A percentile compares a stretch with the other conserved stretches of the same genome.
These are phyloP conservation scores for Crithidia thermophila DNA, from an alignment of 208 protist genomes.

Conservation along the genomic window DNA sequence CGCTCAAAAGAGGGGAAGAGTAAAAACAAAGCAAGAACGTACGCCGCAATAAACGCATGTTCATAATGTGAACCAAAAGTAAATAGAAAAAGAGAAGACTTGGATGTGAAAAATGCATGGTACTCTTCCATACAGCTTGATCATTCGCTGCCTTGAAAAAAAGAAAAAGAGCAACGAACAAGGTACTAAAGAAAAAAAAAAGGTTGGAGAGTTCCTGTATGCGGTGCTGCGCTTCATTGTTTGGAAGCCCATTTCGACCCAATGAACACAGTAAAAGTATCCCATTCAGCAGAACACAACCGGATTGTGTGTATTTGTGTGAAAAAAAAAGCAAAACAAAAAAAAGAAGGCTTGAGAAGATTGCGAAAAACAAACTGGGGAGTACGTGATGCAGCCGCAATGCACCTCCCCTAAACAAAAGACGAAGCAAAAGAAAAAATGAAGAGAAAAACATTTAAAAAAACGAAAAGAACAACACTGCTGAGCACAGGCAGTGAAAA, in stretches of 20 bases:
- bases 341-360: constrained; percentile 7
- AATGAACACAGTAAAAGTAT: not conserved
- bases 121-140: too few relatives aligned
- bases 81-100: too few relatives aligned
- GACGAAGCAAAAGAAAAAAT: not conserved
- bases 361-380: constrained; percentile 22
- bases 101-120: too few relatives aligned
- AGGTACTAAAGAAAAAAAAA: too few relatives aligned
- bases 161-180: too few relatives aligned
- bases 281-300: constrained; percentile 10
- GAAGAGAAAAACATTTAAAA: not conserved
- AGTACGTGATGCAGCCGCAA: constrained; percentile 18
- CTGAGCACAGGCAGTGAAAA: not conserved
- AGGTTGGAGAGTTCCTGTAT: not conserved
- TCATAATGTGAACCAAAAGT: too few relatives aligned
- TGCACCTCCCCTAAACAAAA: constrained; percentile 28
- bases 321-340: constrained; percentile 8
- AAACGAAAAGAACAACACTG: constrained; percentile 4
- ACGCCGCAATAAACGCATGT: too few relatives aligned
- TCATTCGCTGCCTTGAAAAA: too few relatives aligned
- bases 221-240: too few relatives aligned
- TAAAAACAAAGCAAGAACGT: too few relatives aligned
- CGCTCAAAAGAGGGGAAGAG: too few relatives aligned
- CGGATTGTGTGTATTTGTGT: constrained; percentile 4
- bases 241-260: too few relatives aligned